Percentiles rank a stretch among this genome's conserved stretches.
Evolutionary conservation across 495 filamentous ascomycete species (phyloP).

Genomic region (Cercophora newfieldiana): DNA sequence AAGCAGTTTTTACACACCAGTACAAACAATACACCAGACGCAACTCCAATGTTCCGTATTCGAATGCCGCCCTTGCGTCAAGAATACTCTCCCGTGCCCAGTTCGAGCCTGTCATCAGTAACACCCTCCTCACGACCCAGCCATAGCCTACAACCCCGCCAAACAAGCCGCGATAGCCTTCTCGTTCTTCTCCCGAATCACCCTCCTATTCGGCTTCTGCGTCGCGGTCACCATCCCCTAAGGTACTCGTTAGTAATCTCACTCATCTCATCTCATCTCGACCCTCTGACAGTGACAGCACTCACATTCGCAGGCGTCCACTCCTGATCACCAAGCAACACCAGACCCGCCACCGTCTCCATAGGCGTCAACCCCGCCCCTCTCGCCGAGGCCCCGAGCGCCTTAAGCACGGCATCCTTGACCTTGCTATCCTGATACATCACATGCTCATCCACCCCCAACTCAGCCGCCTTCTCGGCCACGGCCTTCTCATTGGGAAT

Average conservation of each 20-base stretch:
- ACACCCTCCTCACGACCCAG: neutral
- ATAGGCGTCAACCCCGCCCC: slow-evolving; percentile 53
- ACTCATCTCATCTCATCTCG: neutral
- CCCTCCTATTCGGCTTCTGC: slow-evolving; percentile 61
- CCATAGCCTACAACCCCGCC: neutral
- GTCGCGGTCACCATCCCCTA: slow-evolving; percentile 62
- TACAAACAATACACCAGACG: no score
- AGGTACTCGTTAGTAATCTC: neutral
- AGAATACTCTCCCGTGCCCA: no score
- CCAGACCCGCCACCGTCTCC: slow-evolving; percentile 61
- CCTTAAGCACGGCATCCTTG: slow-evolving; percentile 52
- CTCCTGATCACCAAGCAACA: slow-evolving; percentile 59
- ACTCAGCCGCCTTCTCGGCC: slow-evolving; percentile 49
- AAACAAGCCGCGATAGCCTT: slow-evolving; percentile 50
- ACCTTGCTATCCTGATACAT: slow-evolving; percentile 48
- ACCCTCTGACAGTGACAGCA: slow-evolving; percentile 2
- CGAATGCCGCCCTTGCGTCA: no score
- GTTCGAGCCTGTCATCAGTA: neutral
- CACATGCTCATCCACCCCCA: slow-evolving; percentile 51
- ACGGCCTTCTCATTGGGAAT: slow-evolving; percentile 57
- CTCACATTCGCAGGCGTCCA: slow-evolving; percentile 66
- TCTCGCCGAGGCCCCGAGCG: slow-evolving; percentile 51
- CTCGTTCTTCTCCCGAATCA: slow-evolving; percentile 53
- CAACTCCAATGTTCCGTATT: no score
- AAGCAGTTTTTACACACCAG: no score